Conservation (phyloP, 495 filamentous ascomycete genomes). For the Penicillium coprophilum region DNA sequence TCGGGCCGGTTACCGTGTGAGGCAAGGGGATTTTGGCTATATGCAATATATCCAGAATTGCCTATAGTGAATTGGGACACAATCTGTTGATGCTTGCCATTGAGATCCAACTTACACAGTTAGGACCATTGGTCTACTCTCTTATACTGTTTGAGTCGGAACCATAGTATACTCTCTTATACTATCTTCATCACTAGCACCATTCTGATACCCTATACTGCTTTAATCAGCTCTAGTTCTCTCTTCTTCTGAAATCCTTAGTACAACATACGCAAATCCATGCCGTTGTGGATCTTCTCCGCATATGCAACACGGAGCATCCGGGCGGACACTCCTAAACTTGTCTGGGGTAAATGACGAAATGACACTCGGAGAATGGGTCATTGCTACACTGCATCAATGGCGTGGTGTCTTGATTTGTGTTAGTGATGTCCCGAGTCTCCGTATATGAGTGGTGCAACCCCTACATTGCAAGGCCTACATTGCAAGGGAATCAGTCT, state of each 20-base stretch:
- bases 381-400: slow-evolving; percentile 4
- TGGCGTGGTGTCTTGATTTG: slow-evolving; percentile 1
- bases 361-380: not conserved
- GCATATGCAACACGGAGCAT: slow-evolving; percentile 3
- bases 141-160: not conserved
- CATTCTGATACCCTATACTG: no score
- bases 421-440: not conserved
- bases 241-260: not conserved
- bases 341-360: slow-evolving; percentile 12
- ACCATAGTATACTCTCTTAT: no score
- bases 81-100: not conserved
- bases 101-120: no score
- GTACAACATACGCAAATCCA: not conserved
- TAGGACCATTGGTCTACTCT: not conserved
- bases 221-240: no score
- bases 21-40: not conserved
- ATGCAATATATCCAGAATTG: not conserved
- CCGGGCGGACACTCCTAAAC: slow-evolving; percentile 10
- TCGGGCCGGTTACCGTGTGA: slow-evolving; percentile 19
- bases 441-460: slow-evolving; percentile 14
- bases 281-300: not conserved
- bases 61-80: not conserved
- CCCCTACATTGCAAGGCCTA: slow-evolving; percentile 23
- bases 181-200: no score
- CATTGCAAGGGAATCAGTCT: not conserved